phyloP scores from a whole-genome alignment of 1,284 basidiomycete species.

The Rhodofomes roseus region DNA sequence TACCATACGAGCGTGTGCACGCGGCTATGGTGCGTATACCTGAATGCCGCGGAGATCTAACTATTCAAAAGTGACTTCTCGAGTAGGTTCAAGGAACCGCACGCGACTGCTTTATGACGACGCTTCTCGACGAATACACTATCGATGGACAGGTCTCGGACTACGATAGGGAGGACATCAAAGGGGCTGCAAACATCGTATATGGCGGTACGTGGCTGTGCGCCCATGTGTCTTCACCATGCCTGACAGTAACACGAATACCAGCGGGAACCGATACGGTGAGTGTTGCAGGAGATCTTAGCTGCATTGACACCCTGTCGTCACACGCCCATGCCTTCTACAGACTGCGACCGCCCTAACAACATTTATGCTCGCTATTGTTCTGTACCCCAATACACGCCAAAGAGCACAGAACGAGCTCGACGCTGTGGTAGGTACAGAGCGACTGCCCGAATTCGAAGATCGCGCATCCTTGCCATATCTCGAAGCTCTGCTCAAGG shows the following conservation, averaged over 20 bases:
- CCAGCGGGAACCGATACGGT: neutral
- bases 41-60: neutral
- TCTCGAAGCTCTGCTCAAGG: conserved; percentile 43
- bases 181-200: conserved; percentile 12
- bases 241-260: too few relatives aligned
- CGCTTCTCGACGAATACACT: conserved; percentile 8
- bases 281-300: neutral
- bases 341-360: conserved; percentile 36
- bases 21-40: conserved; percentile 12
- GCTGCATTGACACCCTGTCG: too few relatives aligned
- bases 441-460: conserved; percentile 14
- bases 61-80: neutral
- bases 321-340: too few relatives aligned
- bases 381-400: conserved; percentile 11
- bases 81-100: conserved; percentile 3
- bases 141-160: neutral
- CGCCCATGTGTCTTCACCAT: too few relatives aligned
- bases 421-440: conserved; percentile 11
- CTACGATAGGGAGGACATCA: conserved; percentile 15
- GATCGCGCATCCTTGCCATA: conserved; percentile 24
- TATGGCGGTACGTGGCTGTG: conserved; percentile 15
- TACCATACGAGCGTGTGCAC: conserved; percentile 15
- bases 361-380: conserved; percentile 13
- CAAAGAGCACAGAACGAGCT: conserved; percentile 14
- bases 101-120: conserved; percentile 9